Conservation (phyloP, 371 early-diverging fungal species). For the Lichtheimia ornata region DNA sequence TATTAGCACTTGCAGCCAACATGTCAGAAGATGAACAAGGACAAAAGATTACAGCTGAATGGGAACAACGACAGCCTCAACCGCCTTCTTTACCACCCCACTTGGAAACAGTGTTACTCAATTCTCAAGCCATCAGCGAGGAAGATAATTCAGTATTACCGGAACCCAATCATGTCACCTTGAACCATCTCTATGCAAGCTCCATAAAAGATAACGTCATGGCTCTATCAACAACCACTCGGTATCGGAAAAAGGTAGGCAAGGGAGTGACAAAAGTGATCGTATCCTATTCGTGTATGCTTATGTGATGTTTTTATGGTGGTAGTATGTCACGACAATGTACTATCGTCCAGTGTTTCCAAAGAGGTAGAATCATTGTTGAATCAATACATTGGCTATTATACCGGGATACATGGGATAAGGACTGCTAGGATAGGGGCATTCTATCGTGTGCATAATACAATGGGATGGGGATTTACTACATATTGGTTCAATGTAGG, state of each 20-base stretch:
- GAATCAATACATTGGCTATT: too few relatives aligned
- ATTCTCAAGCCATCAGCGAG: slow-evolving; percentile 65
- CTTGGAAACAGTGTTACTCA: slow-evolving; percentile 87
- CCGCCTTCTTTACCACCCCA: slow-evolving; percentile 93
- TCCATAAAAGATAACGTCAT: slow-evolving; percentile 95
- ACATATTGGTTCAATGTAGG: too few relatives aligned
- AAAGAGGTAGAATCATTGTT: slow-evolving; percentile 13
- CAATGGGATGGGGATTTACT: too few relatives aligned
- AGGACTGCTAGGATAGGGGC: too few relatives aligned
- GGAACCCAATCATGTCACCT: slow-evolving; percentile 90
- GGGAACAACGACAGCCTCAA: slow-evolving; percentile 51
- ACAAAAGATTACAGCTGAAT: slow-evolving; percentile 20
- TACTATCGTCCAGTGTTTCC: slow-evolving; percentile 76
- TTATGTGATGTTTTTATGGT: slow-evolving; percentile 6
- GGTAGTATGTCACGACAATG: slow-evolving; percentile 77
- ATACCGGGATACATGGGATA: too few relatives aligned
- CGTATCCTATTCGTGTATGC: not conserved
- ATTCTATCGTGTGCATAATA: too few relatives aligned
- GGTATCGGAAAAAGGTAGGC: slow-evolving; percentile 84
- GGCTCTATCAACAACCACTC: slow-evolving; percentile 86
- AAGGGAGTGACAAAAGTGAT: too few relatives aligned
- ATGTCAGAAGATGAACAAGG: slow-evolving; percentile 20
- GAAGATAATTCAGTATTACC: slow-evolving; percentile 83
- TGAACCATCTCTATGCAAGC: slow-evolving; percentile 96
- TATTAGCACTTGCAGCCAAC: slow-evolving; percentile 30